Percentiles rank a stretch among this genome's conserved stretches.
phyloP scores from a whole-genome alignment of 1,284 basidiomycete species.

The Amylostereum areolatum region DNA sequence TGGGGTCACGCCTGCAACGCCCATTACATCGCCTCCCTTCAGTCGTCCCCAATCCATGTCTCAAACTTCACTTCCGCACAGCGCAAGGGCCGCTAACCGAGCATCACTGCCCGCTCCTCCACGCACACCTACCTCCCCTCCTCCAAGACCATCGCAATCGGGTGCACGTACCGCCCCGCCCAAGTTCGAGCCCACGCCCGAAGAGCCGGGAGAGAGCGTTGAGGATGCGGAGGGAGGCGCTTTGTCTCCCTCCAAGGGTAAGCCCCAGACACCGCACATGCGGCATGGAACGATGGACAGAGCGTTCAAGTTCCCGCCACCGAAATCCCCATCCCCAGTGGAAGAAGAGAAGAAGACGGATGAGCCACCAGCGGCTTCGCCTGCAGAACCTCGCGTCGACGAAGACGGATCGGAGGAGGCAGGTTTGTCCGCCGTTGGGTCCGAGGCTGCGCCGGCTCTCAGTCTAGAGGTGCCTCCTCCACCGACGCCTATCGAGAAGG shows the following conservation, averaged over 20 bases:
- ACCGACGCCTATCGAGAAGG: slow-evolving; percentile 72
- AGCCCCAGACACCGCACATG: slow-evolving; percentile 16
- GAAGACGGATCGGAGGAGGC: slow-evolving; percentile 17
- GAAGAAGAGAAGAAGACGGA: slow-evolving; percentile 2
- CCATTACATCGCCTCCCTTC: slow-evolving; percentile 37
- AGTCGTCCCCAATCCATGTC: slow-evolving; percentile 73
- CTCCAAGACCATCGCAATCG: slow-evolving; percentile 36
- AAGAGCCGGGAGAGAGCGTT: slow-evolving; percentile 31
- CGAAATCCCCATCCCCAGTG: slow-evolving; percentile 21
- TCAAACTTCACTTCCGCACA: slow-evolving; percentile 47
- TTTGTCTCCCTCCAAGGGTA: slow-evolving; percentile 13
- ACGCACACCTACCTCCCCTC: slow-evolving; percentile 33
- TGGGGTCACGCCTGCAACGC: slow-evolving; percentile 51
- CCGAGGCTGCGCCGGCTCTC: slow-evolving; percentile 44
- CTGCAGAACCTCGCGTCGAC: not conserved
- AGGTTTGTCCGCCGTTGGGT: slow-evolving; percentile 21
- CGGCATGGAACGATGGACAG: slow-evolving; percentile 68
- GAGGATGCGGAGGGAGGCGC: slow-evolving; percentile 31
- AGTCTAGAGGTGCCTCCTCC: slow-evolving; percentile 72
- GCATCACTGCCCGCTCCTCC: slow-evolving; percentile 57
- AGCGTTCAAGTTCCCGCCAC: slow-evolving; percentile 68
- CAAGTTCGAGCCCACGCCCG: slow-evolving; percentile 43
- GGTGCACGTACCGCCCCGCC: slow-evolving; percentile 14
- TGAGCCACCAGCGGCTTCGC: slow-evolving; percentile 1
- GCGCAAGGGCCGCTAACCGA: slow-evolving; percentile 36